phyloP scores from a whole-genome alignment of 768 basidiomycete species.

The Hydnomerulius pinastri region DNA sequence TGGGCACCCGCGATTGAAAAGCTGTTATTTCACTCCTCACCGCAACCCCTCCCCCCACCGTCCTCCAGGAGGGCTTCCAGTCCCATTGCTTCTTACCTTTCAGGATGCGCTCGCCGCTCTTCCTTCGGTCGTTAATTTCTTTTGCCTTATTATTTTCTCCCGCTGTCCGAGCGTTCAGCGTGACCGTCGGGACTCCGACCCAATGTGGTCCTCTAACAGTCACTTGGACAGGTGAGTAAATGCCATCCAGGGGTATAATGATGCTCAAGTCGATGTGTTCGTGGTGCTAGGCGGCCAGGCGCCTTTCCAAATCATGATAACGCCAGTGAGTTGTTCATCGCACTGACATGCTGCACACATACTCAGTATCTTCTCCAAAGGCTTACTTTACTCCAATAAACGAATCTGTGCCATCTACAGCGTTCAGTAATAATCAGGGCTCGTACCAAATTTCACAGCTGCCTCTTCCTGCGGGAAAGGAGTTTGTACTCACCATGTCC shows the following conservation, averaged over 20 bases:
- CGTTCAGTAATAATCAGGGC: slow-evolving; percentile 56
- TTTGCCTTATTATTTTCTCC: slow-evolving; percentile 23
- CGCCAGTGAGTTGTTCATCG: slow-evolving; percentile 45
- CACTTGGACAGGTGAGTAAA: slow-evolving; percentile 60
- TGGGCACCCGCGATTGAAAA: neutral
- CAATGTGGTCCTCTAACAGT: slow-evolving; percentile 65
- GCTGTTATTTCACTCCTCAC: neutral
- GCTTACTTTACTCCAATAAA: slow-evolving; percentile 56
- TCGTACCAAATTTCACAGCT: slow-evolving; percentile 49
- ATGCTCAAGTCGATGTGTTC: slow-evolving; percentile 1
- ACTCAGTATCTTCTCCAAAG: slow-evolving; percentile 36
- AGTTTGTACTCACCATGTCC: slow-evolving; percentile 65
- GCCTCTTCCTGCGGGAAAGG: slow-evolving; percentile 38
- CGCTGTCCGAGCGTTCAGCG: slow-evolving; percentile 40
- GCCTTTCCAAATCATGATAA: slow-evolving; percentile 51
- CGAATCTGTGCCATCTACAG: slow-evolving; percentile 53
- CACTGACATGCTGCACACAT: neutral
- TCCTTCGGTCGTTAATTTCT: slow-evolving; percentile 21
- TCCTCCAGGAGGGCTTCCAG: slow-evolving; percentile 5
- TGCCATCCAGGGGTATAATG: neutral
- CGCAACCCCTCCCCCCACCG: slow-evolving; percentile 8
- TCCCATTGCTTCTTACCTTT: slow-evolving; percentile 6
- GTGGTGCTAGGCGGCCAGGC: slow-evolving; percentile 50
- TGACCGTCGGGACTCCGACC: slow-evolving; percentile 51
- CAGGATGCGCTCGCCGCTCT: slow-evolving; percentile 28